Base-by-base conservation (phyloP, 208 protist genomes). In the Trypanosoma conorhini region DNA sequence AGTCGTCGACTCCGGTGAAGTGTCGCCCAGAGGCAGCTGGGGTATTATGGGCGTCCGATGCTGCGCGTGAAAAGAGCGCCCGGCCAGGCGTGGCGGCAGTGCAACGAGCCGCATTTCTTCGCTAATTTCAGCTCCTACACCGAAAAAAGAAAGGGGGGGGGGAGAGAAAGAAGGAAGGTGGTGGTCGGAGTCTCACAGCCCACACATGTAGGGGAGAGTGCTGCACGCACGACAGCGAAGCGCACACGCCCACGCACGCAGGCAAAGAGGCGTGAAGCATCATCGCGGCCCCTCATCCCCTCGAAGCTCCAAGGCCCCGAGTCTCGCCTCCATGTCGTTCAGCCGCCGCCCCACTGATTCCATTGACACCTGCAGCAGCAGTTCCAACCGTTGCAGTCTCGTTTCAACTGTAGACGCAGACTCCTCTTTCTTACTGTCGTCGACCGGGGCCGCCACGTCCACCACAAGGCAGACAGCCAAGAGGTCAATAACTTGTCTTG, bases 21-120 rank as follows among this genome's bases (percentile, higher is more conserved):
- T 24, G 1, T 74, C 61, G 28, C 55, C 15, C 0, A 88, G 67
- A 31, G 63, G 76, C 48, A 86, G 38, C 75, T 95, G 89, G 13
- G 89, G 89, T 15, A 95, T 38, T 7, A 91, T 60, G 0, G 89
- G 89, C 5, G 89, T 95, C 69, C 85, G 85, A 70, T 95, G 89
- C 57, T 95, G 89, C 30, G 80, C 70, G 79, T 88, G 82, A 58
- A 92, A 95, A 24, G 40, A 24, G 42, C 67, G 67, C 5, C 65
- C 38, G n/a, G 26, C 13, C 46, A 62, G 26, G 26, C 4, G 72
- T 58, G 0, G 51, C 46, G 30, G 72, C n/a, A 40, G 40, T 26
- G 28, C 30, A 24, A 44, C 17, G 38, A 50, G 22, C 12, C 70
- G 64, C 64, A 70, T 72, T 8, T 64, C 40, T 54, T 54, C 65